Conservation (phyloP, 2,329 filamentous ascomycete genomes). For the Colletotrichum sp. region DNA sequence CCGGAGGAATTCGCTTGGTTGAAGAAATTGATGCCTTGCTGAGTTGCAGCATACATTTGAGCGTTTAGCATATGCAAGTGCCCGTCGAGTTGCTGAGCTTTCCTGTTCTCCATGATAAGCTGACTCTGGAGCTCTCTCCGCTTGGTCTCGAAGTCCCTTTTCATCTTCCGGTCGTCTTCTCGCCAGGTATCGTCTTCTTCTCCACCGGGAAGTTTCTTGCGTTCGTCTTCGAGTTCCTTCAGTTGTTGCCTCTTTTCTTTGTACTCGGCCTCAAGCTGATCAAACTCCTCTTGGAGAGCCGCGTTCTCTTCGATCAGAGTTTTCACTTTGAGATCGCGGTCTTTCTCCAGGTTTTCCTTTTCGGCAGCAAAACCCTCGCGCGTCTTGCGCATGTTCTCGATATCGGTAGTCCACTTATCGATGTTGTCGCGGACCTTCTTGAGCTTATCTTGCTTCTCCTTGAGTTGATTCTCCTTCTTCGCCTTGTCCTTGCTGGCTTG, state of each 20-base stretch:
- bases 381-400: conserved; percentile 62
- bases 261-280: conserved; percentile 73
- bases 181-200: conserved; percentile 64
- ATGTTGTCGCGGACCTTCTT: conserved; percentile 74
- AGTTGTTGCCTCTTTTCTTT: conserved; percentile 65
- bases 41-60: conserved; percentile 49
- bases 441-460: conserved; percentile 72
- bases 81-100: conserved; percentile 50
- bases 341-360: conserved; percentile 53
- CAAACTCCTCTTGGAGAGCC: conserved; percentile 68
- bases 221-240: conserved; percentile 74
- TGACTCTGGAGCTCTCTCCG: conserved; percentile 58
- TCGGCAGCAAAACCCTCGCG: conserved; percentile 60
- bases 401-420: conserved; percentile 69
- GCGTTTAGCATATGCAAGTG: conserved; percentile 52
- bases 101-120: conserved; percentile 52
- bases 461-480: conserved; percentile 76
- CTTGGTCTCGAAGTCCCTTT: conserved; percentile 60
- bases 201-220: conserved; percentile 67
- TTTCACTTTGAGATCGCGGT: conserved; percentile 56
- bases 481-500: conserved; percentile 78
- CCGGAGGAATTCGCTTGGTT: conserved; percentile 48
- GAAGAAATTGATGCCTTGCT: conserved; percentile 49
- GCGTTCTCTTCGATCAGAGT: conserved; percentile 61
- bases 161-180: conserved; percentile 56